Conservation (phyloP, 805 yeast genomes). For the Zygoascus ofunaensis region DNA sequence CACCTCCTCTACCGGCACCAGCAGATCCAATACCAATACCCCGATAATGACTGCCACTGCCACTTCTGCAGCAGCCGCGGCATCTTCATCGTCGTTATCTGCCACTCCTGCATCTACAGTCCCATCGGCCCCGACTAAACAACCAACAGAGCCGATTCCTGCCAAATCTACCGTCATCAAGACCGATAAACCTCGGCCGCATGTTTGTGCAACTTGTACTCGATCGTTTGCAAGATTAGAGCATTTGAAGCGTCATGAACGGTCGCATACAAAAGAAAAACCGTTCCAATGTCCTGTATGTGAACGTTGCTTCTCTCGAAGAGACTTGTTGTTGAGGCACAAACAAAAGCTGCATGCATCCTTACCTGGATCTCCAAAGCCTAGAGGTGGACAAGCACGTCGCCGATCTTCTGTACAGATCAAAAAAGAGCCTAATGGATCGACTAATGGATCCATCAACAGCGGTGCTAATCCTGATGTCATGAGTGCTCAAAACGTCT, state of each 20-base stretch:
- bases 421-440: background rate
- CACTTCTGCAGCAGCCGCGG: constrained; percentile 1
- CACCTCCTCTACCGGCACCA: background rate
- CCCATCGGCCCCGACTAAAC: constrained; percentile 1
- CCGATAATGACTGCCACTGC: background rate
- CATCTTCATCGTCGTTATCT: background rate
- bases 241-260: constrained; percentile 86
- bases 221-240: constrained; percentile 93
- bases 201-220: constrained; percentile 80
- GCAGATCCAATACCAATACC: background rate
- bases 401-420: background rate
- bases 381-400: constrained; percentile 5
- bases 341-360: constrained; percentile 78
- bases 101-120: background rate
- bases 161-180: constrained; percentile 74
- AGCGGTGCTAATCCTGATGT: background rate
- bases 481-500: background rate
- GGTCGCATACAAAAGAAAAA: constrained; percentile 91
- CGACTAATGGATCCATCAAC: background rate
- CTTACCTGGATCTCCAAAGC: constrained; percentile 22
- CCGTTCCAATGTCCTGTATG: constrained; percentile 96
- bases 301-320: constrained; percentile 89
- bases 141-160: constrained; percentile 59
- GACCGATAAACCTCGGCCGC: constrained; percentile 92
- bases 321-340: constrained; percentile 67